phyloP scores from a whole-genome alignment of 148 eudicot genomes.

The Simmondsia chinensis region DNA sequence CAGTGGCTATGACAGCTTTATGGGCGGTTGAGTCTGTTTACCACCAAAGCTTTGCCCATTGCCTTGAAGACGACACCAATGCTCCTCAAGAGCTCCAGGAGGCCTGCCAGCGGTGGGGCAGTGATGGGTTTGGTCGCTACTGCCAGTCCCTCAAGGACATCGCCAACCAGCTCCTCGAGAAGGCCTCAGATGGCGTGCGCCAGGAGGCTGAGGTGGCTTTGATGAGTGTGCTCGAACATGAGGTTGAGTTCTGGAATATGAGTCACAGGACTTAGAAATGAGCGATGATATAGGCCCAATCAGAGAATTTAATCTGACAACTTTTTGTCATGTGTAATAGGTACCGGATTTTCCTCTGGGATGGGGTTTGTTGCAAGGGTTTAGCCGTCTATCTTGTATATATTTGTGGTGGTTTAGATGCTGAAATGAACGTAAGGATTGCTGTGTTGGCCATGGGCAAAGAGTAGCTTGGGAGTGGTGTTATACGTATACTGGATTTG shows the following conservation, averaged over 20 bases:
- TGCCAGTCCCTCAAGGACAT: constrained; percentile 43
- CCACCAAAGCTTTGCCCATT: constrained; percentile 68
- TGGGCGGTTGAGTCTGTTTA: constrained; percentile 68
- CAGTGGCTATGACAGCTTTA: constrained; percentile 51
- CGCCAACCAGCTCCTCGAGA: constrained; percentile 33
- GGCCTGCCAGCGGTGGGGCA: constrained; percentile 71
- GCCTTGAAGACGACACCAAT: constrained; percentile 46
- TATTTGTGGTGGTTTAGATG: too few relatives aligned
- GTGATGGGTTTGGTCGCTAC: constrained; percentile 49
- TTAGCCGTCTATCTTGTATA: too few relatives aligned
- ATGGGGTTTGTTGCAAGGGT: too few relatives aligned
- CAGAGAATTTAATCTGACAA: too few relatives aligned
- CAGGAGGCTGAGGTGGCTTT: constrained; percentile 52
- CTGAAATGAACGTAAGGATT: too few relatives aligned
- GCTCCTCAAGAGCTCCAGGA: constrained; percentile 55
- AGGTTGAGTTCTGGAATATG: constrained; percentile 81
- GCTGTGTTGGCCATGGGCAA: too few relatives aligned
- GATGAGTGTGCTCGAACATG: constrained; percentile 42
- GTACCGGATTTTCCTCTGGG: too few relatives aligned
- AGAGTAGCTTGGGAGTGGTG: too few relatives aligned
- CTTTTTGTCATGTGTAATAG: background rate
- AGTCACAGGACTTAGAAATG: constrained; percentile 21
- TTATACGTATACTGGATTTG: too few relatives aligned
- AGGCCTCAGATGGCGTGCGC: constrained; percentile 33
- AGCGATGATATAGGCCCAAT: background rate